These are phyloP conservation scores for Cornus kousa DNA, from an alignment of 148 eudicot genomes.

Conservation along the genomic window DNA sequence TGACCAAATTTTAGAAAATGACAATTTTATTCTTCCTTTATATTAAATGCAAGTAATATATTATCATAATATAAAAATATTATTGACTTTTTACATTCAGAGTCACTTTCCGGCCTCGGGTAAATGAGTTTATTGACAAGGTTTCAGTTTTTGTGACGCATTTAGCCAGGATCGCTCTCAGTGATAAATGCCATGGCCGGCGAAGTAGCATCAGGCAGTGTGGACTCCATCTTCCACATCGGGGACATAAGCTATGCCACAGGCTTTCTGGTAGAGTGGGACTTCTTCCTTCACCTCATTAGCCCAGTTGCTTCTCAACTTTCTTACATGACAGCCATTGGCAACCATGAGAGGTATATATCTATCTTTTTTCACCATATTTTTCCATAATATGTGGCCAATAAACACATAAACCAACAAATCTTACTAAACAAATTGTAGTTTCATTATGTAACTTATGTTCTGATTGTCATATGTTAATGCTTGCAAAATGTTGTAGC, in stretches of 20 bases:
- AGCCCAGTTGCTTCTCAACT: slow-evolving; percentile 58
- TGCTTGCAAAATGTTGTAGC: not conserved
- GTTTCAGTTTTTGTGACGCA: not conserved
- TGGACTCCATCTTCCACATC: slow-evolving; percentile 70
- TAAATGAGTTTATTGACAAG: not conserved
- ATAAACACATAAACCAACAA: not conserved
- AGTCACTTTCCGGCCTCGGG: too few relatives aligned
- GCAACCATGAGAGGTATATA: slow-evolving; percentile 81
- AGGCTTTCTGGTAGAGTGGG: slow-evolving; percentile 88
- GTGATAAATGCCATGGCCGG: slow-evolving; percentile 56
- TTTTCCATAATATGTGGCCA: not conserved
- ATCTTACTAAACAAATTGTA: not conserved
- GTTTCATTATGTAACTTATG: not conserved
- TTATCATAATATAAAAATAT: too few relatives aligned
- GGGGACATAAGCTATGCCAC: slow-evolving; percentile 95
- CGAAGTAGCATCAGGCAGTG: slow-evolving; percentile 55
- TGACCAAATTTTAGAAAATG: too few relatives aligned
- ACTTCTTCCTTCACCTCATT: slow-evolving; percentile 73
- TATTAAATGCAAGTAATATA: too few relatives aligned
- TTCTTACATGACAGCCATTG: slow-evolving; percentile 88
- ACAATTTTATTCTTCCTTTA: too few relatives aligned
- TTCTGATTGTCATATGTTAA: not conserved
- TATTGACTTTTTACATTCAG: too few relatives aligned
- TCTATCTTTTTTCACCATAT: not conserved
- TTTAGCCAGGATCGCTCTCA: slow-evolving; percentile 77